phyloP scores from a whole-genome alignment of 202 grass and related monocot genomes.

The Carex sylvatica region DNA sequence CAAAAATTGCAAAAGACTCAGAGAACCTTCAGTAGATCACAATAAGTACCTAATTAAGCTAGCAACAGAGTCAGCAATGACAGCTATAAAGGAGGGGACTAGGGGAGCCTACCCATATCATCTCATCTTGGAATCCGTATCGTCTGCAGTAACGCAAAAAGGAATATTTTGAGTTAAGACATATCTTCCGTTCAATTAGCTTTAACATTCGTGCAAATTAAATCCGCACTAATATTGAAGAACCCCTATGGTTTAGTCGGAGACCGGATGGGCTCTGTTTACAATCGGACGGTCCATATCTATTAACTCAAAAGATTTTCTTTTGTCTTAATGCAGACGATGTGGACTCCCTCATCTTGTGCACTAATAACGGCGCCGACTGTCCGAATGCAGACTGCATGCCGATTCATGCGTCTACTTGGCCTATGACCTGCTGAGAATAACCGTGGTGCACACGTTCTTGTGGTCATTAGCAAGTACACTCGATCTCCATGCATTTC shows the following conservation, averaged over 20 bases:
- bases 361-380: constrained; percentile 1
- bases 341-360: no score
- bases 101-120: background rate
- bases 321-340: no score
- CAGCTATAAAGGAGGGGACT: background rate
- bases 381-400: constrained; percentile 21
- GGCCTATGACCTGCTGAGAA: constrained; percentile 1
- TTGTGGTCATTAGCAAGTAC: constrained; percentile 5
- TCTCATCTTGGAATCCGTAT: no score
- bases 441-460: background rate
- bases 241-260: no score
- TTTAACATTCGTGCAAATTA: no score
- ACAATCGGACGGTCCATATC: no score
- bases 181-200: no score
- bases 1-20: background rate
- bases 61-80: background rate
- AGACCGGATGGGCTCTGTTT: no score
- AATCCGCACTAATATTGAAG: no score
- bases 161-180: no score
- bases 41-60: constrained; percentile 9
- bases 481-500: constrained; percentile 6
- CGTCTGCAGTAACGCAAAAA: no score
- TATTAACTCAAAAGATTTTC: no score
- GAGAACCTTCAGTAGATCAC: constrained; percentile 17
- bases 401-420: constrained; percentile 21